These are phyloP conservation scores for Sporopachydermia quercuum DNA, from an alignment of 805 yeast species.

Conservation along the genomic window DNA sequence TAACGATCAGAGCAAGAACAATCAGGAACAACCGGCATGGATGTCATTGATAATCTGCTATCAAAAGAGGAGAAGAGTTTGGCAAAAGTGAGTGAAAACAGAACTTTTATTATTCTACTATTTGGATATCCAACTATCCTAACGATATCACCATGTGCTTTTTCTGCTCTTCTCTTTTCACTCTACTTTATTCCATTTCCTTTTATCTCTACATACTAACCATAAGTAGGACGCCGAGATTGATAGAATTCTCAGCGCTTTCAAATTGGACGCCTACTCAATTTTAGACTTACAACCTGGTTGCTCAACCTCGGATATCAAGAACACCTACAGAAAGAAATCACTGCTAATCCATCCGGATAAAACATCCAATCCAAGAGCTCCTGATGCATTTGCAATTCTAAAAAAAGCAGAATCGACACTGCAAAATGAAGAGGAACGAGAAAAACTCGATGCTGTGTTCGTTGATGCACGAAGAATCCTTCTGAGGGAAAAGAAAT, in stretches of 20 bases:
- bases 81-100: neutral
- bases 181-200: neutral
- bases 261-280: slow-evolving; percentile 38
- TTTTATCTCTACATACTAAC: slow-evolving; percentile 1
- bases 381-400: slow-evolving; percentile 48
- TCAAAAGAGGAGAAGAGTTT: slow-evolving; percentile 1
- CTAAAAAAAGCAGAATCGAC: slow-evolving; percentile 39
- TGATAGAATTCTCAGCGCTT: slow-evolving; percentile 32
- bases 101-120: too few relatives aligned
- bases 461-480: slow-evolving; percentile 29
- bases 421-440: slow-evolving; percentile 22
- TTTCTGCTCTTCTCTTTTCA: slow-evolving; percentile 5
- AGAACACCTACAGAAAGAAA: slow-evolving; percentile 36
- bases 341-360: slow-evolving; percentile 61
- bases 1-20: too few relatives aligned
- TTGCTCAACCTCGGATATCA: slow-evolving; percentile 24
- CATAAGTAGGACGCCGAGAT: slow-evolving; percentile 27
- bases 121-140: too few relatives aligned
- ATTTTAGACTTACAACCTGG: slow-evolving; percentile 34
- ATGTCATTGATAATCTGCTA: neutral
- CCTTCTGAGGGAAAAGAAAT: slow-evolving; percentile 21
- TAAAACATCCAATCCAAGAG: slow-evolving; percentile 36
- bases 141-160: too few relatives aligned
- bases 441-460: slow-evolving; percentile 28
- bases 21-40: too few relatives aligned